Conservation (phyloP, 2,329 filamentous ascomycete genomes). For the Chlorencoelia australis region DNA sequence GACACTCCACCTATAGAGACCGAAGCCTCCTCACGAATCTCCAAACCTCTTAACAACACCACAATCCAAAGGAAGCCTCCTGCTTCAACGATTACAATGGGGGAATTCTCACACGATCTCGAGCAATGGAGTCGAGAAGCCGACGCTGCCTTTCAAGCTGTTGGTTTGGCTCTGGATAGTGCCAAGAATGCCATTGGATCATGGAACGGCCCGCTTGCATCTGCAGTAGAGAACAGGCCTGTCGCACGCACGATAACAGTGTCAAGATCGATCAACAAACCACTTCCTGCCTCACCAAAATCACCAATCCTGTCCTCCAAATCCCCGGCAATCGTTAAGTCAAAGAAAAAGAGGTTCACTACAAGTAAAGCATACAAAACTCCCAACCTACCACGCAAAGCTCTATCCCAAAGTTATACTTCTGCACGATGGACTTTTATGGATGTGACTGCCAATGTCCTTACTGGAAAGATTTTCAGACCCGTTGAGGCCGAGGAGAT, state of each 20-base stretch:
- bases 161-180: conserved; percentile 33
- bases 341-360: conserved; percentile 32
- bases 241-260: conserved; percentile 8
- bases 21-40: too few species aligned
- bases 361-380: conserved; percentile 26
- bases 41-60: conserved; percentile 14
- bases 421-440: conserved; percentile 41
- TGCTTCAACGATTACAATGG: conserved; percentile 14
- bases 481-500: conserved; percentile 48
- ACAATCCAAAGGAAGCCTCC: conserved; percentile 21
- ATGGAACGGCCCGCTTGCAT: conserved; percentile 11
- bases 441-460: conserved; percentile 45
- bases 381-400: conserved; percentile 1
- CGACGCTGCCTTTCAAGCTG: conserved; percentile 40
- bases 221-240: neutral
- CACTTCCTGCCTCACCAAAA: conserved; percentile 3
- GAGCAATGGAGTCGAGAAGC: conserved; percentile 39
- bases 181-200: conserved; percentile 25
- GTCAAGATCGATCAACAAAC: conserved; percentile 11
- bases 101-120: conserved; percentile 18
- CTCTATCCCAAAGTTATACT: conserved; percentile 13
- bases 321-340: conserved; percentile 24
- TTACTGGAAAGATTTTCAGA: conserved; percentile 44
- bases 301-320: conserved; percentile 16
- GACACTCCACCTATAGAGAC: too few species aligned